Evolutionary conservation across 495 filamentous ascomycete genomes (phyloP).

Genomic region (Penicillium malachiteum): DNA sequence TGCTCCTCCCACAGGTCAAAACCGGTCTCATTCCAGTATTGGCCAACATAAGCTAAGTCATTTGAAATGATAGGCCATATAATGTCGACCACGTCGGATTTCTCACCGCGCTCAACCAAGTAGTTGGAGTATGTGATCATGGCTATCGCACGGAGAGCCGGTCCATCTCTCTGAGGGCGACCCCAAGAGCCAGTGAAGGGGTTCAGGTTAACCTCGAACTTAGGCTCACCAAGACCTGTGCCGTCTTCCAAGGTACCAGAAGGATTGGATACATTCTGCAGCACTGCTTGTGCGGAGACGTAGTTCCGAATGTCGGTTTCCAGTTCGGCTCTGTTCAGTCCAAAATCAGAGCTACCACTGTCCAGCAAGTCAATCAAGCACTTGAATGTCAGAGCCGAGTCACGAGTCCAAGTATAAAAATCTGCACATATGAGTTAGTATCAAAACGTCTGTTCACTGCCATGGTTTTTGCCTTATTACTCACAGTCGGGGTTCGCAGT

Average conservation of each 20-base stretch:
- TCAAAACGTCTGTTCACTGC: neutral
- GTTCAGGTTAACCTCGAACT: constrained; percentile 54
- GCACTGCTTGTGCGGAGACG: constrained; percentile 49
- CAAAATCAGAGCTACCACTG: constrained; percentile 25
- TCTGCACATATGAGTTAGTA: constrained; percentile 30
- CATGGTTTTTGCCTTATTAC: constrained; percentile 7
- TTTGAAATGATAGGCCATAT: constrained; percentile 57
- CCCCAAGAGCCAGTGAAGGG: constrained; percentile 60
- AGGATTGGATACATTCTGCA: constrained; percentile 55
- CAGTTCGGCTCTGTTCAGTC: constrained; percentile 34
- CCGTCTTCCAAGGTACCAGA: constrained; percentile 52
- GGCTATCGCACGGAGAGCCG: constrained; percentile 41
- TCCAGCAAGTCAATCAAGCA: constrained; percentile 45
- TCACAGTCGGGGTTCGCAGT: constrained; percentile 53
- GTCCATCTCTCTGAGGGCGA: constrained; percentile 62
- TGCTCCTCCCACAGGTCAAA: constrained; percentile 72
- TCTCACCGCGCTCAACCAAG: constrained; percentile 20
- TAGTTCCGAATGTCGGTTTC: constrained; percentile 50
- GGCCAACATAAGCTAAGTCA: constrained; percentile 60
- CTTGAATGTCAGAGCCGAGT: constrained; percentile 56
- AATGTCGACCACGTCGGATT: constrained; percentile 27
- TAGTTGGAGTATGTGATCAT: constrained; percentile 37
- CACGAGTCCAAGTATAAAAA: constrained; percentile 62
- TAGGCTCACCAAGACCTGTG: constrained; percentile 58
- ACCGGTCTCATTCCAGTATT: constrained; percentile 61